Conservation (phyloP, 139 green algal species). For the Tetradesmus lagerheimii region DNA sequence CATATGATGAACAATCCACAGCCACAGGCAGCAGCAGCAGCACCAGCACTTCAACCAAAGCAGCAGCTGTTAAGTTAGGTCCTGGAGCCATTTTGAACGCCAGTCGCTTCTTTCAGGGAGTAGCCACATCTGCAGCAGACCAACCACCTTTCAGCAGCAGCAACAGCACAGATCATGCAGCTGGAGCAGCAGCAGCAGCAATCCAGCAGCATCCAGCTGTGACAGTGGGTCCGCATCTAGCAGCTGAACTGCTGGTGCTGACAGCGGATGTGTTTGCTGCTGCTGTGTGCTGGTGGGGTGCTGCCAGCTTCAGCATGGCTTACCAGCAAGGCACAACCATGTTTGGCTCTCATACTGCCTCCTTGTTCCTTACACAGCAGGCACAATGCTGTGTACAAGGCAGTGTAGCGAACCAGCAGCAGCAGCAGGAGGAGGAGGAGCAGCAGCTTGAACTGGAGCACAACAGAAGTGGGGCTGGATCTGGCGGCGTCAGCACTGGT, state of each 20-base stretch:
- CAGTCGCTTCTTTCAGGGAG: not conserved
- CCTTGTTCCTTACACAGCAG: not conserved
- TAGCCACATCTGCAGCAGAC: not conserved
- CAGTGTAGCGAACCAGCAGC: not conserved
- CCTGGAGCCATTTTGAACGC: not conserved
- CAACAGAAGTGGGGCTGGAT: fast-evolving
- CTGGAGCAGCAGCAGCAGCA: not conserved
- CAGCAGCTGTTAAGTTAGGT: not conserved
- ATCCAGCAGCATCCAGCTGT: not conserved
- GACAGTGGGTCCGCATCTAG: not conserved
- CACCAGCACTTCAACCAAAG: not conserved
- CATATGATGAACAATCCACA: not conserved
- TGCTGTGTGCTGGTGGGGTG: slow-evolving; percentile 10
- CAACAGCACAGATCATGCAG: not conserved
- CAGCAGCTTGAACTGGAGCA: not conserved
- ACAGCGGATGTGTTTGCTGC: not conserved
- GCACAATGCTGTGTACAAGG: not conserved
- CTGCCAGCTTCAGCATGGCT: not conserved
- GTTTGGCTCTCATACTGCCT: not conserved
- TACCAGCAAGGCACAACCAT: not conserved
- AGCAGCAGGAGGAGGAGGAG: not conserved
- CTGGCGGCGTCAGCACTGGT: not conserved
- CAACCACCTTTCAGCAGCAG: not conserved
- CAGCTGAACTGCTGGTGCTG: slow-evolving; percentile 19
- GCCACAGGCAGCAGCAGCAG: not conserved